Evolutionary conservation across 768 basidiomycete genomes (phyloP), one percentile per base, ranked within the genome.

Genomic region (Paxillus ammoniavirescens): DNA sequence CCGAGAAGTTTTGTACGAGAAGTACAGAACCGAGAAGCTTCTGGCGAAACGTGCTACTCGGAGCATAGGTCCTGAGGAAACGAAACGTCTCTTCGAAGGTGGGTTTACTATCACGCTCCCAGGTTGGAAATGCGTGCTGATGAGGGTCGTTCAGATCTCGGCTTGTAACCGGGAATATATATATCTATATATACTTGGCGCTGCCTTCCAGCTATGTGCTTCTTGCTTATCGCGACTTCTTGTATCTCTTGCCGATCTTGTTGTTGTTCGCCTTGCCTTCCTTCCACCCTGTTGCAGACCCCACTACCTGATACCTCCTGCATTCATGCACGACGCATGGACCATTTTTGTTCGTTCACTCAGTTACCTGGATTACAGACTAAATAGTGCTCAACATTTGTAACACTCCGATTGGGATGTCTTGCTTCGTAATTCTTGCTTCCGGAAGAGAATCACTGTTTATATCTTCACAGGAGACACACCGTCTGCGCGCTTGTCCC

Each of bases 1-100:
- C 31, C 86, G 86, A 61, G 91, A 96, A 68, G 89, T 93, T 52
- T 72, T 95, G 71, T 98, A 98, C 69, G 95, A 98, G 76, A 87
- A 86, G 62, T 98, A 87, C 71, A 79, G 95, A 65, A 94, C 91
- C 1, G 92, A 93, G 75, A 93, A 93, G 72, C 81, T 94, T 52
- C 82, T 94, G 17, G 91, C 89, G 42, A 81, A 90, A 59, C 87
- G 92, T 58, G 91, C 89, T 18, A 93, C 91, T 18, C 79, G 81
- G 61, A 80, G 83, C 58, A 91, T 93, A 61, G 82, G 84, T 49
- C 86, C 89, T 48, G 86, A 84, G 59, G 82, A 91, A 64, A 76
- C 84, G 61, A 81, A 84, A 61, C 80, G 84, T 62, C 72, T 93
- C 64, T 69, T 93, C 61, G 79, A 88, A 78, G 89, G 90, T 88